Base-by-base conservation (phyloP, 805 yeast species). In the Brettanomyces naardenensis region DNA sequence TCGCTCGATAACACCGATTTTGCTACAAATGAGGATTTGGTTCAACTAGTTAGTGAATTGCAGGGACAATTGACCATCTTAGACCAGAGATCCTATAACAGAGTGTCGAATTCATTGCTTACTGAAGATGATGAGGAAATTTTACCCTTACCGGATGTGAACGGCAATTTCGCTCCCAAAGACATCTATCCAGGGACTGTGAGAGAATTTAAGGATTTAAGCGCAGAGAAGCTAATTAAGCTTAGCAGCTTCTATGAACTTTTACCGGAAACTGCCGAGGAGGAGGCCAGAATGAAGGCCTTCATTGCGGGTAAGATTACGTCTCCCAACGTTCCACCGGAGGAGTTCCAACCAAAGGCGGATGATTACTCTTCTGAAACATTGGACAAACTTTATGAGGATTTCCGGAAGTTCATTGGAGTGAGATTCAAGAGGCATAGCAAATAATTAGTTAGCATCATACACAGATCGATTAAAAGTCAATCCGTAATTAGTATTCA, bases 11-110 rank as follows among this genome's bases (percentile, higher is more conserved):
- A 75, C 1, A 55, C 70, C 3, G 86, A 80, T 44, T 79, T 69
- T 45, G 85, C 79, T 27, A 77, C 90, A 3, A 81, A 85, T 47
- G 94, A 84, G 41, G 97, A 90, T 53, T 62, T 89, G 10, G 83
- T 83, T 3, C 90, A 86, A 53, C 66, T 89, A 33, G 97, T 88
- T 11, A 86, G 85, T 9, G 97, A 89, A 58, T 63, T 89, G 39
- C 97, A 89, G 59, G 84, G 85, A 6, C 97, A 89, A 60, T 68
- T 89, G 51, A 89, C 84, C 37, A 65, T 71, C 19, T 56, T 83
- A 25, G 97, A 89, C 53, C 85, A 84, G 47, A 71, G 95, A 47
- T 73, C 82, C 14, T 71, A 84, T 31, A 69, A 83, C 45, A 69
- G 97, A 57, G 64, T 78, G 3, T 71, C 74, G 44, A 88, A 88